A percentile compares a stretch with the other conserved stretches of the same genome.
These are phyloP conservation scores for Tanacetum coccineum DNA, from an alignment of 129 eudicot genomes.

Conservation along the genomic window DNA sequence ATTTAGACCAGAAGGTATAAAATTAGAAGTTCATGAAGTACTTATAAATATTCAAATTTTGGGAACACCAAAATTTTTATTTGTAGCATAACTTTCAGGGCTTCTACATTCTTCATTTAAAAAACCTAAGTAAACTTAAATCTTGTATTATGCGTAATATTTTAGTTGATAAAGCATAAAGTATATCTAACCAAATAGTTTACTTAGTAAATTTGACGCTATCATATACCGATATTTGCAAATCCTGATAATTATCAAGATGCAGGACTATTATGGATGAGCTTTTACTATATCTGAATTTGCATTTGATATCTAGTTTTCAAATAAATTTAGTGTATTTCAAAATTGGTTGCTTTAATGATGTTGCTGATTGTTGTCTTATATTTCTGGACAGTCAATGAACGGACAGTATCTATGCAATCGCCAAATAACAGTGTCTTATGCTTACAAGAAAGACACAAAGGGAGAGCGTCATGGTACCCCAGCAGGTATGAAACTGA, in stretches of 20 bases:
- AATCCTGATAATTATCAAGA: neutral
- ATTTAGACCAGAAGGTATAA: neutral
- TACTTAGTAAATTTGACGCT: neutral
- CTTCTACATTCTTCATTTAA: neutral
- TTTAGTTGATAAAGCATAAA: neutral
- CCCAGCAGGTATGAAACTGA: constrained; percentile 63
- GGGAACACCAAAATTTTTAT: neutral
- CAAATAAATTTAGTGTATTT: no score
- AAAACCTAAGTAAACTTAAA: neutral
- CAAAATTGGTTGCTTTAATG: neutral
- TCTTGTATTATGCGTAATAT: neutral
- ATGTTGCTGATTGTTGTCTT: neutral
- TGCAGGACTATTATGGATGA: neutral
- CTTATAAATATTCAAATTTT: neutral
- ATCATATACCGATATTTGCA: neutral
- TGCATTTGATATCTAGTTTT: neutral
- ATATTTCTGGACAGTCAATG: constrained; percentile 65
- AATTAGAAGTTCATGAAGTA: neutral
- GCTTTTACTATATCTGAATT: neutral
- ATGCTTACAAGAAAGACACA: constrained; percentile 99
- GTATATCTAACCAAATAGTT: neutral
- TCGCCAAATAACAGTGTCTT: constrained; percentile 95
- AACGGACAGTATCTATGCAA: constrained; percentile 96
- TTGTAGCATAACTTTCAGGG: neutral
- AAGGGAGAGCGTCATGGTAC: constrained; percentile 99